Base-by-base conservation (phyloP, 2,329 filamentous ascomycete species). In the Rutstroemia sp. region DNA sequence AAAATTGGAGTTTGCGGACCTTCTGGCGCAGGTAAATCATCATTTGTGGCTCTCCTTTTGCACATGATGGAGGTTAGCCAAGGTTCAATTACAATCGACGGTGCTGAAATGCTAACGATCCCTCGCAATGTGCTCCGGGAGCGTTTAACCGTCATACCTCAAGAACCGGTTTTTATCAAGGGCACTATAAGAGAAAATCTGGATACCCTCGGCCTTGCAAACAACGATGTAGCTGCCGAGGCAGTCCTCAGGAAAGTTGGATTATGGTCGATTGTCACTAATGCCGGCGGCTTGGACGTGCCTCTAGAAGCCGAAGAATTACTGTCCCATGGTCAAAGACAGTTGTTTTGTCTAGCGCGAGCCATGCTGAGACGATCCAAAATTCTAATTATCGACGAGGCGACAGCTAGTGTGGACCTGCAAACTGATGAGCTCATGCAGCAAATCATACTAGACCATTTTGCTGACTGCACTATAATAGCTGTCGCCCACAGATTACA, bases 401-500 rank as follows among this genome's bases (percentile, higher is more conserved):
- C 66, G 1, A 70, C 67, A 16, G 49, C 39, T 4, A 82, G 77
- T 55, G 76, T 96, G 67, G 92, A 97, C 74, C 96, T 96, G 72
- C 86, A 86, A 5, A 96, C 92, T 3, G 92, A 97, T 67, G 79
- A 85, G 47, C 95, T 95, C 75, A 96, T 96, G 63, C 92, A 97
- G 72, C 89, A 88, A 65, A 96, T 92, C 0, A 90, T 97, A 58
- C 85, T 90, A 23, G 87, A 95, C 70, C 73, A 74, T 18, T 83
- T 86, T 80, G 96, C 66, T 86, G 85, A 61, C 88, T 77, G 90
- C 70, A 96, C 92, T 0, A 95, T 94, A 58, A 88, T 96, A 69
- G 96, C 92, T 0, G 96, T 97, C 66, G 92, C 92, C 0, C 92
- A 97, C 71, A 83, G 92, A 19, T 77, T 97, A 62, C 90, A 95